Conservation (phyloP, 1,284 basidiomycete species). For the Ustilago curta region DNA sequence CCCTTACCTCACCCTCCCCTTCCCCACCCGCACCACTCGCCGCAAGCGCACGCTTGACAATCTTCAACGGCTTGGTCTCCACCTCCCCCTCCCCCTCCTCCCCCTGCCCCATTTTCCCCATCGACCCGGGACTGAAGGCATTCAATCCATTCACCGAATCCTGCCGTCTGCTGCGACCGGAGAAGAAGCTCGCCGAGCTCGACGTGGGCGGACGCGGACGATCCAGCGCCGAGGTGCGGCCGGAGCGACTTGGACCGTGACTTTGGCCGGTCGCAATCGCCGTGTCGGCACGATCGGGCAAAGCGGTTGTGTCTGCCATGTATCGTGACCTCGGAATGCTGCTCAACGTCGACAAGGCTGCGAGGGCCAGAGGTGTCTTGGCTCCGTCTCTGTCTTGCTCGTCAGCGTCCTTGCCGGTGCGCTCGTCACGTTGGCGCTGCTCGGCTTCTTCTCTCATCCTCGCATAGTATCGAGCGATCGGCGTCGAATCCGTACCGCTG, state of each 20-base stretch:
- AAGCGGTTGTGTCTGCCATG: not conserved
- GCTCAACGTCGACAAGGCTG: not conserved
- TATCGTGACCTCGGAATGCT: not conserved
- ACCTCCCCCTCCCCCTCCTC: not conserved
- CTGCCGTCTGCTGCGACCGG: constrained; percentile 19
- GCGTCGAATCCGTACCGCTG: constrained; percentile 8
- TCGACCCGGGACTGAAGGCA: not conserved
- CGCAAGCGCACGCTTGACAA: constrained; percentile 9
- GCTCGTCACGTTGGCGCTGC: not conserved
- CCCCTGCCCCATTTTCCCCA: not conserved
- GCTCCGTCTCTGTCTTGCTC: constrained; percentile 8
- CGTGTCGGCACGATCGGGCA: not conserved
- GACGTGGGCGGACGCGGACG: constrained; percentile 46
- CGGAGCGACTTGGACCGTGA: not conserved
- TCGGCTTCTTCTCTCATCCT: constrained; percentile 14
- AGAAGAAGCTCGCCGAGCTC: constrained; percentile 33
- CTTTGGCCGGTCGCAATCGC: not conserved
- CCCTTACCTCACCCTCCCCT: not conserved
- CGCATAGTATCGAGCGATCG: constrained; percentile 42
- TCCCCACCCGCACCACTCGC: not conserved
- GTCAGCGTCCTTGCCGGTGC: not conserved
- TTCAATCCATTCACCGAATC: constrained; percentile 11
- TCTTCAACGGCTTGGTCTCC: constrained; percentile 19
- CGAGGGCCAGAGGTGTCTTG: constrained; percentile 7
- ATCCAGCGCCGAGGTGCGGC: constrained; percentile 32